Evolutionary conservation across 768 basidiomycete species (phyloP), one percentile per base, ranked within the genome.

Genomic region (Pisolithus tinctorius): DNA sequence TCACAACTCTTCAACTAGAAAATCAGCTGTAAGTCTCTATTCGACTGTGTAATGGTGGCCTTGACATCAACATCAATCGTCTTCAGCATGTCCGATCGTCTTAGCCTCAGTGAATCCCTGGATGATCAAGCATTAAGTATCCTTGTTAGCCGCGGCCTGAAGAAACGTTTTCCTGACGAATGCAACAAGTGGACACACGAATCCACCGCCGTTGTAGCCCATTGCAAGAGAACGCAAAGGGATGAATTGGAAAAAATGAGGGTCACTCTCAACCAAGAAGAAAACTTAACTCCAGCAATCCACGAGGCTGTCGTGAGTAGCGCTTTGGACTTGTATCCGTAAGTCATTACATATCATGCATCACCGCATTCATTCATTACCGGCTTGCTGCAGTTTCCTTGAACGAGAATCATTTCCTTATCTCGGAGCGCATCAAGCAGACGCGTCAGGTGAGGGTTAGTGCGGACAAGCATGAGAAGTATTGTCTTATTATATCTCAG

Each of bases 121-220:
- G 54, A 58, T 6, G 64, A 63, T 2, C 59, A 63, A 0, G 59
- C 60, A 0, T 3, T 75, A 0, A 51, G 34, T 6, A 63, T 67
- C 0, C 55, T 75, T 5, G 45, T 68, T 20, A 37, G 16, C 13
- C 34, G 45, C 2, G 74, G 71, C 1, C 62, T 74, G 0, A 41
- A 51, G 6, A 59, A 50, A 23, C 64, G 69, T 7, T 71, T 59
- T 27, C 58, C 50, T 2, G 40, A 17, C 1, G 48, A 49, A 6
- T 67, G 67, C 36, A 48, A 39, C 1, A 38, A 54, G 0, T 73
- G 68, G 68, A 55, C 50, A 20, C 51, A 62, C 0, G 52, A 59
- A 0, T 48, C 55, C 2, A 40, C 0, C 1, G 52, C 62, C 3
- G 14, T 59, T 7, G 43, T 7, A 8, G 47, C 4, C 4, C 45